Base-by-base conservation (phyloP, 768 basidiomycete genomes). In the Amanita pallidorosea region DNA sequence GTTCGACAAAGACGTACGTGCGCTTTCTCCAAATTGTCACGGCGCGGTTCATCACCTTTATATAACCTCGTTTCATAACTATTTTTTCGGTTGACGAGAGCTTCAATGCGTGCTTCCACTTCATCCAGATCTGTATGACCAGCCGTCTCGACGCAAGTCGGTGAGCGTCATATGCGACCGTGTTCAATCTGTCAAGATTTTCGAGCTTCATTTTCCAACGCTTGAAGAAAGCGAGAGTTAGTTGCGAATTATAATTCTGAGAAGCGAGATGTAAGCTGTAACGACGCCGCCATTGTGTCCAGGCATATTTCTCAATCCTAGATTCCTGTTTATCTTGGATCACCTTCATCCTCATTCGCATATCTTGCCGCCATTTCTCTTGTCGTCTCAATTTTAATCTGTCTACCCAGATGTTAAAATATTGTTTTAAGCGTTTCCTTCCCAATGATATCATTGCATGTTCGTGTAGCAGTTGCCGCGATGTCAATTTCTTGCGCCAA, bases 301-400 rank as follows among this genome's bases (percentile, higher is more conserved):
- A 86, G 7, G 75, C 74, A 55, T 81, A 76, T 56, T 68, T 76
- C 57, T 71, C 62, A 41, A 86, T 59, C 57, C 74, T 73, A 5
- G 57, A 52, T 25, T 85, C 81, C 51, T 73, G 72, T 53, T 67
- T 79, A 53, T 77, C 76, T 55, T 76, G 77, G 31, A 85, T 67
- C 9, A 64, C 61, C 58, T 76, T 79, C 79, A 88, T 87, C 60
- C 77, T 83, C 55, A 67, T 57, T 25, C 85, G 81, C 84, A 88
- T 88, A 46, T 76, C 82, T 44, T 76, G 67, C 27, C 81, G 75
- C 83, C 83, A 86, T 51, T 71, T 69, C 20, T 67, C 60, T 58
- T 82, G 80, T 58, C 74, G 70, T 57, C 71, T 79, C 57, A 79
- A 72, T 55, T 72, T 76, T 4, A 79, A 62, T 55, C 66, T 76